Evolutionary conservation across 1,284 basidiomycete genomes (phyloP).

Genomic region (Acaromyces ingoldii): DNA sequence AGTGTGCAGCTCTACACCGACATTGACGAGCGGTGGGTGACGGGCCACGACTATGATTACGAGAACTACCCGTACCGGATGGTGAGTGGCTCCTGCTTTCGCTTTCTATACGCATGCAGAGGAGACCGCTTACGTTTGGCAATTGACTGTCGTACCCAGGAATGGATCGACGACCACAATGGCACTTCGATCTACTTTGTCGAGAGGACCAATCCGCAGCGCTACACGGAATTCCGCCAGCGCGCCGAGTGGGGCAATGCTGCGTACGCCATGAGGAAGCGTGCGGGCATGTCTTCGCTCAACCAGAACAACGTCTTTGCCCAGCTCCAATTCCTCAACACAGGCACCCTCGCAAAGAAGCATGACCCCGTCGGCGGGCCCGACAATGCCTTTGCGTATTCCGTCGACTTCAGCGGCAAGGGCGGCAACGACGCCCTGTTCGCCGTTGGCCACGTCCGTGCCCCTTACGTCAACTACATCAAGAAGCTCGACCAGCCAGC

Average conservation of each 20-base stretch:
- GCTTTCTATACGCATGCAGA: no score
- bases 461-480: slow-evolving; percentile 43
- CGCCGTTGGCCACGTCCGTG: slow-evolving; percentile 40
- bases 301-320: slow-evolving; percentile 47
- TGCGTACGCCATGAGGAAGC: slow-evolving; percentile 35
- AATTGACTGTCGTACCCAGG: slow-evolving; percentile 15
- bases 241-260: slow-evolving; percentile 48
- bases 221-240: slow-evolving; percentile 44
- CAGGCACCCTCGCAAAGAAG: slow-evolving; percentile 32
- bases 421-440: slow-evolving; percentile 34
- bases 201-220: slow-evolving; percentile 31
- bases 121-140: no score
- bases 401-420: slow-evolving; percentile 37
- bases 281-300: slow-evolving; percentile 28
- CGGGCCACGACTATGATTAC: slow-evolving; percentile 46
- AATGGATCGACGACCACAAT: slow-evolving; percentile 25
- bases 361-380: slow-evolving; percentile 36
- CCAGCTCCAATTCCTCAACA: slow-evolving; percentile 38
- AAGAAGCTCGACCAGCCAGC: slow-evolving; percentile 22
- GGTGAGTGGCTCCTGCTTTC: no score
- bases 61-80: slow-evolving; percentile 18
- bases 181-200: slow-evolving; percentile 35
- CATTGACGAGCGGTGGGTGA: slow-evolving; percentile 45
- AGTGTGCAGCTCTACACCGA: slow-evolving; percentile 38
- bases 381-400: slow-evolving; percentile 44